Conservation (phyloP, 371 early-diverging fungal species). For the Smittium culicis region DNA sequence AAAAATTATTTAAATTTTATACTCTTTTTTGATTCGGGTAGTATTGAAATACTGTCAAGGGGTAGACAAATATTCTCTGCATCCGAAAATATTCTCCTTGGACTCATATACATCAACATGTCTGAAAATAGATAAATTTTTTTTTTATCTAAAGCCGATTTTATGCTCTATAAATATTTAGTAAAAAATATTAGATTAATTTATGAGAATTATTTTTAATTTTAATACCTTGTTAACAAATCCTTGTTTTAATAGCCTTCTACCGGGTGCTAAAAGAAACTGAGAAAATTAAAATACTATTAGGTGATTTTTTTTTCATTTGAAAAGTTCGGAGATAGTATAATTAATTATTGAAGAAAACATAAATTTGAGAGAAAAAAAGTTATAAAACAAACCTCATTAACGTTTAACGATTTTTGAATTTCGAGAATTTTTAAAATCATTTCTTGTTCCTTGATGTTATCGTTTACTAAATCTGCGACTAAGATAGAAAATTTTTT, state of each 20-base stretch:
- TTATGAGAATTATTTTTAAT: conserved; percentile 37
- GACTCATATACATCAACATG: conserved; percentile 40
- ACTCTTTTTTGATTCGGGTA: background rate
- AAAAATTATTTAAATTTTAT: background rate
- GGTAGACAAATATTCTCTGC: conserved; percentile 1
- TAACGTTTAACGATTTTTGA: conserved; percentile 39
- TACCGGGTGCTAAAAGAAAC: conserved; percentile 46
- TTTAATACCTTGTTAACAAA: conserved; percentile 51
- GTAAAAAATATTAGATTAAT: background rate
- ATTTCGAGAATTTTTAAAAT: conserved; percentile 46
- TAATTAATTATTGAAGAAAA: too few species aligned
- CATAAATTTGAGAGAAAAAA: conserved; percentile 20
- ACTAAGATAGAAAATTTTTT: too few species aligned
- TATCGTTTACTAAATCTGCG: conserved; percentile 58
- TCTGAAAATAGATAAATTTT: conserved; percentile 56
- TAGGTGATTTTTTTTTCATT: conserved; percentile 12
- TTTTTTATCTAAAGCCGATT: conserved; percentile 20
- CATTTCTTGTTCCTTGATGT: conserved; percentile 57
- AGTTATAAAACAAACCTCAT: conserved; percentile 33
- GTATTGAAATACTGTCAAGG: background rate
- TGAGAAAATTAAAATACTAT: conserved; percentile 5
- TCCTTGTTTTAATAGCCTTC: conserved; percentile 44
- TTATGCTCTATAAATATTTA: conserved; percentile 1
- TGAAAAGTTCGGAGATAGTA: too few species aligned
- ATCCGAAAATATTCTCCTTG: background rate